These are phyloP conservation scores for Avena eriantha DNA, from an alignment of 176 grass and related monocot genomes.

Conservation along the genomic window DNA sequence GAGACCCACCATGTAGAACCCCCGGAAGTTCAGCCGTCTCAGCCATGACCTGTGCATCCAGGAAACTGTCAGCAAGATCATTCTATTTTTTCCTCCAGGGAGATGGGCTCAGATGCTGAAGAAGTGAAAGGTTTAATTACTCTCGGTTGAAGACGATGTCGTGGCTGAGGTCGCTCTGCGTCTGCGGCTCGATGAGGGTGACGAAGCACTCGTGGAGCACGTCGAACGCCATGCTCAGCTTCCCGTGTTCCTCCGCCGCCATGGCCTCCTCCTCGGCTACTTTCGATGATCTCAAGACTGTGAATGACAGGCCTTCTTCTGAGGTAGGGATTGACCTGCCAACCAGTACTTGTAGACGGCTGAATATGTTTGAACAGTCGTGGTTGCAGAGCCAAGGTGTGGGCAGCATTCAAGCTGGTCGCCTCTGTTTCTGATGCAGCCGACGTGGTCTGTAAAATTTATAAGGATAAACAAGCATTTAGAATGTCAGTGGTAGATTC, in stretches of 20 bases:
- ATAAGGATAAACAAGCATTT: not conserved
- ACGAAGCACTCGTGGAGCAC: conserved; percentile 77
- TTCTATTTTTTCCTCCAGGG: not conserved
- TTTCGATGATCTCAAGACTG: conserved; percentile 32
- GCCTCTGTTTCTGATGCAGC: conserved; percentile 40
- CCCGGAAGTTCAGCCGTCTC: conserved; percentile 60
- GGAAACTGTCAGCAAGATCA: not conserved
- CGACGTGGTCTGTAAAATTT: conserved; percentile 53
- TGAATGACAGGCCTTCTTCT: conserved; percentile 43
- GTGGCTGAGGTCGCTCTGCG: conserved; percentile 48
- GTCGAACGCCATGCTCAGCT: conserved; percentile 58
- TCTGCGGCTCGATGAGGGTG: conserved; percentile 55
- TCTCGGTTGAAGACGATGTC: conserved; percentile 72
- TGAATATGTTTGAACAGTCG: conserved; percentile 37
- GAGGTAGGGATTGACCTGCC: conserved; percentile 24
- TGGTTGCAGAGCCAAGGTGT: conserved; percentile 55
- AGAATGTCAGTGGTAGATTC: not conserved
- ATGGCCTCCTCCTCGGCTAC: conserved; percentile 18
- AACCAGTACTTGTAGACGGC: conserved; percentile 39
- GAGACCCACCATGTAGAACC: conserved; percentile 62
- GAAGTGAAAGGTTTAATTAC: conserved; percentile 8
- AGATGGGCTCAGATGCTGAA: not conserved
- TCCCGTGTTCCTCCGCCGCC: conserved; percentile 51
- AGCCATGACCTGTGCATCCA: conserved; percentile 53
- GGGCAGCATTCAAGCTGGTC: conserved; percentile 2